Evolutionary conservation across 1,284 basidiomycete genomes (phyloP).

Genomic region (Malassezia pachydermatis): DNA sequence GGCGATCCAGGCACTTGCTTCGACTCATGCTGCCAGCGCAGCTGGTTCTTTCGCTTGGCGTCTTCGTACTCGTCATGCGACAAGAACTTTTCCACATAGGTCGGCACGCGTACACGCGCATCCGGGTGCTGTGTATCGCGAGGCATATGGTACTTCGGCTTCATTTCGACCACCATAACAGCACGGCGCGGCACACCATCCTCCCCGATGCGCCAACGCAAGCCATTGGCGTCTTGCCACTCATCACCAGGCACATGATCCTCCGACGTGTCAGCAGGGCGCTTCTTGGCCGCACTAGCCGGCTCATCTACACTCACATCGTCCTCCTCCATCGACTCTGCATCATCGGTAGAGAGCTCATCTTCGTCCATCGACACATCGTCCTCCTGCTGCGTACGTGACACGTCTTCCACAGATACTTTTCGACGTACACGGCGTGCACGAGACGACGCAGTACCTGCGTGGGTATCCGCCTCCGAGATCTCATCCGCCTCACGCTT

Average conservation of each 20-base stretch:
- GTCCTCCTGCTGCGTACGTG: not conserved
- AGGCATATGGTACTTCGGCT: conserved; percentile 38
- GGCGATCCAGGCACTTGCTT: not conserved
- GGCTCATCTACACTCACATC: not conserved
- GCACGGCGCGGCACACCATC: conserved; percentile 21
- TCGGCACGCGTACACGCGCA: conserved; percentile 28
- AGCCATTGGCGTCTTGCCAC: conserved; percentile 36
- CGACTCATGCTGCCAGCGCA: conserved; percentile 31
- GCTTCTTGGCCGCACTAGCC: conserved; percentile 14
- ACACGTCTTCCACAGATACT: not conserved
- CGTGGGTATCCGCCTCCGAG: not conserved
- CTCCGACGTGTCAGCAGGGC: conserved; percentile 27
- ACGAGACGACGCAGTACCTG: not conserved
- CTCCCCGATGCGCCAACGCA: conserved; percentile 34
- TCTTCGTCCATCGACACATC: not conserved
- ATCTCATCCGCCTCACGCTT: conserved; percentile 8
- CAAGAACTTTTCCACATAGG: conserved; percentile 28
- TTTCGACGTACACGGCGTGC: conserved; percentile 3
- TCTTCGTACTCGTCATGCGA: conserved; percentile 38
- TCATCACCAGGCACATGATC: conserved; percentile 37
- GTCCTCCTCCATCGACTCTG: not conserved
- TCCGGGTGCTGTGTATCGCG: conserved; percentile 37
- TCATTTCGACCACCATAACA: conserved; percentile 35
- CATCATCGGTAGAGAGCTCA: not conserved
- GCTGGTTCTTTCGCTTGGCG: conserved; percentile 27